Evolutionary conservation across 2,329 filamentous ascomycete genomes (phyloP).

Genomic region (Acrocalymma vagum): DNA sequence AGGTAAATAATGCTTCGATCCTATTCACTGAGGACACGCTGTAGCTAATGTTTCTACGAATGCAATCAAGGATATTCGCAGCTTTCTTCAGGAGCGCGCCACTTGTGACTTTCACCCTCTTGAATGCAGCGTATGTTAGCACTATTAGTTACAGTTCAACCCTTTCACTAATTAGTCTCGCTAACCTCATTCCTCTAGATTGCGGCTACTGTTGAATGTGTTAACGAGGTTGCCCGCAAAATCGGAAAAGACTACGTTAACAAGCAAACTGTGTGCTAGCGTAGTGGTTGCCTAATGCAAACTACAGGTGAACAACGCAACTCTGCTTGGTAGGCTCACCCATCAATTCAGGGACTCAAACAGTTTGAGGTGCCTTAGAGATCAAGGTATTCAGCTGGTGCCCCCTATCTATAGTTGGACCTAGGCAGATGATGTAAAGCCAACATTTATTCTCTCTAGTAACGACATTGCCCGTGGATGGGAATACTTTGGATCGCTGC

Average conservation of each 20-base stretch:
- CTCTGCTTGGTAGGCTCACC: conserved; percentile 15
- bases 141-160: conserved; percentile 2
- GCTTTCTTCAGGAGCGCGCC: conserved; percentile 16
- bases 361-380: not conserved
- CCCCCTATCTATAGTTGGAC: too few relatives aligned
- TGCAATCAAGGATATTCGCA: conserved; percentile 13
- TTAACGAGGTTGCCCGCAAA: conserved; percentile 19
- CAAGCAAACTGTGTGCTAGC: conserved; percentile 17
- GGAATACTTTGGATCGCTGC: conserved; percentile 20
- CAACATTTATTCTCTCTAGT: conserved; percentile 9
- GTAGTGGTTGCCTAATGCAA: conserved; percentile 12
- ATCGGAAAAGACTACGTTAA: conserved; percentile 10
- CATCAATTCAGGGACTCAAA: conserved; percentile 3
- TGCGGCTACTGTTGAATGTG: conserved; percentile 17
- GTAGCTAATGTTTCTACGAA: conserved; percentile 8
- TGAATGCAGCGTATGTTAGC: conserved; percentile 14
- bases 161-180: conserved; percentile 2
- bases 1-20: conserved; percentile 9
- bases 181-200: conserved; percentile 15
- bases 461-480: conserved; percentile 19
- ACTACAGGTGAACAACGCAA: conserved; percentile 11
- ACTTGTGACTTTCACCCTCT: conserved; percentile 11
- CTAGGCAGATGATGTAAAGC: conserved; percentile 9
- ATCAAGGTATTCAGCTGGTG: too few relatives aligned
- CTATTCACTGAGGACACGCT: conserved; percentile 3